Evolutionary conservation across 371 early-diverging fungal genomes (phyloP).

Genomic region (Mucor lusitanicus): DNA sequence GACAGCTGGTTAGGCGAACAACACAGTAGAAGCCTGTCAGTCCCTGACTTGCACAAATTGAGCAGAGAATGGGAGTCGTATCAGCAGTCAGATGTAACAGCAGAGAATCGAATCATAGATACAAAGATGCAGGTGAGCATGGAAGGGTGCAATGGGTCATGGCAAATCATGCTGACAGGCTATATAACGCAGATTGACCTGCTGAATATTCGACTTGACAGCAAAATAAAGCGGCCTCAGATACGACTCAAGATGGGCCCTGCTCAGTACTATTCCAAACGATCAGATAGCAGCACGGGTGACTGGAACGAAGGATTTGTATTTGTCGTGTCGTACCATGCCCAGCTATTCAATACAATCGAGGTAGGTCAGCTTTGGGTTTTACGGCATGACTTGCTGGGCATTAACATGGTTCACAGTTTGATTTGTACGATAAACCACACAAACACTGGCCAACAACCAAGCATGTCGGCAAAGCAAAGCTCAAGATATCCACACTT

Average conservation of each 20-base stretch:
- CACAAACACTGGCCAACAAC: conserved; percentile 41
- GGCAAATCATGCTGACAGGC: background rate
- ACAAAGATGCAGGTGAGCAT: conserved; percentile 28
- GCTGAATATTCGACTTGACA: conserved; percentile 37
- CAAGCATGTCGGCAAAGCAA: conserved; percentile 43
- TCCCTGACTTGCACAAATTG: conserved; percentile 35
- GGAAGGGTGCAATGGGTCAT: background rate
- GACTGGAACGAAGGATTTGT: conserved; percentile 80
- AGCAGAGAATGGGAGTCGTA: conserved; percentile 33
- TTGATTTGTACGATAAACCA: conserved; percentile 46
- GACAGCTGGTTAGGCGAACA: background rate
- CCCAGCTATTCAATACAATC: conserved; percentile 68
- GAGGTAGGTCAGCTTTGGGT: background rate
- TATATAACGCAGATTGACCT: conserved; percentile 32
- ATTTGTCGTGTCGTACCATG: conserved; percentile 71
- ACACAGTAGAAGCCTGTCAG: conserved; percentile 27
- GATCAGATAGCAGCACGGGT: conserved; percentile 45
- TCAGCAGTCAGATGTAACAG: conserved; percentile 16
- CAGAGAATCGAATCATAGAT: conserved; percentile 14
- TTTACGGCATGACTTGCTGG: background rate
- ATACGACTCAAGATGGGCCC: conserved; percentile 42
- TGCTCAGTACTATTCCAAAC: conserved; percentile 35
- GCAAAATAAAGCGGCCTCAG: conserved; percentile 29
- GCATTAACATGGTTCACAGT: conserved; percentile 13
- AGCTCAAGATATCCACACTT: conserved; percentile 20